These are phyloP conservation scores for Allomyces javanicus DNA, from an alignment of 192 early-diverging fungal species.

Conservation along the genomic window DNA sequence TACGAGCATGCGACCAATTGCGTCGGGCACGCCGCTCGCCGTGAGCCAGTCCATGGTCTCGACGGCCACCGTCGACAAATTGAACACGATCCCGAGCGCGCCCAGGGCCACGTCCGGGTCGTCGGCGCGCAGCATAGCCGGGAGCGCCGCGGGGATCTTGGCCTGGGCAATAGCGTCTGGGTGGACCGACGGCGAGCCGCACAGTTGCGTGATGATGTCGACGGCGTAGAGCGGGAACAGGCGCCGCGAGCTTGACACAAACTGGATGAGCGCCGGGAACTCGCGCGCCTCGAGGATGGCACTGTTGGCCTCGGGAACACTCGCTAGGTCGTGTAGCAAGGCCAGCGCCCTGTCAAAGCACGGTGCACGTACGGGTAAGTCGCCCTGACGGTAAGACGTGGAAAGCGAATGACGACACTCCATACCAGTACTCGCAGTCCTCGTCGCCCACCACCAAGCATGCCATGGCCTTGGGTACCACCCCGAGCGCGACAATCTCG, in stretches of 20 bases:
- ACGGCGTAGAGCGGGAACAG: background rate
- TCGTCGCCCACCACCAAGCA: background rate
- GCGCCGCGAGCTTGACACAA: background rate
- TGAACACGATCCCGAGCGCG: background rate
- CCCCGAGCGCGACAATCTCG: background rate
- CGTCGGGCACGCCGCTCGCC: background rate
- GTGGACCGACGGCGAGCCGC: background rate
- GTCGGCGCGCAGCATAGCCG: background rate
- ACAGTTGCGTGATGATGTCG: background rate
- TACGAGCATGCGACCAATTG: background rate
- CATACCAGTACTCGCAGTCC: background rate
- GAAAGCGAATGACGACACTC: background rate
- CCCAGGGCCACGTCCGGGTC: background rate
- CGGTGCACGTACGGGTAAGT: too few species aligned
- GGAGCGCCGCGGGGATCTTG: background rate
- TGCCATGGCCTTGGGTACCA: background rate
- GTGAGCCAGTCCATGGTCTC: background rate
- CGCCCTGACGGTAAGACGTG: too few species aligned
- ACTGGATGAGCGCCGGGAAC: background rate
- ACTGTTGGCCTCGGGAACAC: background rate
- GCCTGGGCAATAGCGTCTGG: background rate
- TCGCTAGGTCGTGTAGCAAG: background rate
- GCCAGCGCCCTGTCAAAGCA: too few species aligned
- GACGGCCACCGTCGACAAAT: background rate
- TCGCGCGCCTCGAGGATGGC: background rate